Evolutionary conservation across 2,329 filamentous ascomycete genomes (phyloP), one percentile per base, ranked within the genome.

Genomic region (Aspergillus latus): DNA sequence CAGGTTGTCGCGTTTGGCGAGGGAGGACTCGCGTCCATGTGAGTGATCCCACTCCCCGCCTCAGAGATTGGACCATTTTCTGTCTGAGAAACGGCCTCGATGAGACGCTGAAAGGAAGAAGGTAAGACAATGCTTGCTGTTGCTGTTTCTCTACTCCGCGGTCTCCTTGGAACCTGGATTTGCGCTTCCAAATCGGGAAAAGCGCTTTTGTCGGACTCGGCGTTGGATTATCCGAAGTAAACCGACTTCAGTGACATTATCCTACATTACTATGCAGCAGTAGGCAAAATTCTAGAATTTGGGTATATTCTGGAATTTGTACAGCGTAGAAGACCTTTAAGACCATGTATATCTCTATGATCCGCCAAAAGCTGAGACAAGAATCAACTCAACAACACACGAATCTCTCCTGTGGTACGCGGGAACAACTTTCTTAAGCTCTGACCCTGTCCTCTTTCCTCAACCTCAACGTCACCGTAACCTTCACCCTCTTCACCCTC

Each of bases 381-480:
- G 30, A 26, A 21, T 66, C 61, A 86, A 69, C 84, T 86, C 58
- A 88, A 70, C 63, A 88, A 68, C 34, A 87, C 85, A 57, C 83
- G 76, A 56, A 87, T 86, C 70, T 88, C 85, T 15, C 80, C 84
- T 49, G 81, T 82, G 1, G 84, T 87, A 59, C 85, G 76, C n/a
- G 84, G 84, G 70, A 87, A 87, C 26, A 85, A 65, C 51, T 82
- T 78, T 59, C 82, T 78, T 59, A 87, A 67, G 47, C 67, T 73
- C 64, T 63, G 69, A 21, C 65, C 60, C 15, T 66, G 65, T 40
- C 68, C 68, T 2, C 73, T 70, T 13, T 74, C 72, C 28, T 74
- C 72, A 2, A 70, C 71, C 4, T 46, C 49, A n/a, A 8, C 34
- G 9, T 32, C 58, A 2, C 73, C 71, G 3, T 69, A 71, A n/a